Conservation (phyloP, 192 early-diverging fungal genomes). For the Rhizophagus prolifer region DNA sequence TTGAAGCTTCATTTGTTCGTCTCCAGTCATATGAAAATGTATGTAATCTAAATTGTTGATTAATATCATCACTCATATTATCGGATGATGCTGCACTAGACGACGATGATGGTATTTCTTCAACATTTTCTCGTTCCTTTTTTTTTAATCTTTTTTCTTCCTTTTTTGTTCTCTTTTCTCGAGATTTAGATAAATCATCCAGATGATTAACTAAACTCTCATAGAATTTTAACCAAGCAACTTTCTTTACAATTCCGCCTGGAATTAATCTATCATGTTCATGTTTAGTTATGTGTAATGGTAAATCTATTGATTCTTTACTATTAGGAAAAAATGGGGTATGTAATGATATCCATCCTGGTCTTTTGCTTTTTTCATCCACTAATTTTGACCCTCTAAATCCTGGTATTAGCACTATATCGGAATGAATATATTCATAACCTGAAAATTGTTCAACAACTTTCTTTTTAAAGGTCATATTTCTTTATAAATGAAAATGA, state of each 20-base stretch:
- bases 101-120: not conserved
- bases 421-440: conserved; percentile 6
- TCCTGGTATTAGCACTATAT: conserved; percentile 18
- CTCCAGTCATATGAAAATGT: conserved; percentile 27
- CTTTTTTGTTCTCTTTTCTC: not conserved
- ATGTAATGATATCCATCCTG: not conserved
- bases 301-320: conserved; percentile 25
- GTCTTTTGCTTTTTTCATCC: not conserved
- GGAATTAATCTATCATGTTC: conserved; percentile 14
- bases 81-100: not conserved
- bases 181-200: not conserved
- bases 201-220: conserved; percentile 6
- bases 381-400: conserved; percentile 17
- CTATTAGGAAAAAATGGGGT: conserved; percentile 9
- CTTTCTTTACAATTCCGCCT: not conserved
- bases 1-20: conserved; percentile 3
- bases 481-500: not conserved
- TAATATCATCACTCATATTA: not conserved
- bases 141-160: conserved; percentile 6
- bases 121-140: not conserved
- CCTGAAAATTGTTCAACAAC: not conserved
- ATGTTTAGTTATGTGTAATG: conserved; percentile 6
- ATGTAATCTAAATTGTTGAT: conserved; percentile 11
- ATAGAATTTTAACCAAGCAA: conserved; percentile 9
- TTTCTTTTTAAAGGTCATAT: not conserved